phyloP scores from a whole-genome alignment of 345 rosid genomes.

The Schrenkiella parvula region DNA sequence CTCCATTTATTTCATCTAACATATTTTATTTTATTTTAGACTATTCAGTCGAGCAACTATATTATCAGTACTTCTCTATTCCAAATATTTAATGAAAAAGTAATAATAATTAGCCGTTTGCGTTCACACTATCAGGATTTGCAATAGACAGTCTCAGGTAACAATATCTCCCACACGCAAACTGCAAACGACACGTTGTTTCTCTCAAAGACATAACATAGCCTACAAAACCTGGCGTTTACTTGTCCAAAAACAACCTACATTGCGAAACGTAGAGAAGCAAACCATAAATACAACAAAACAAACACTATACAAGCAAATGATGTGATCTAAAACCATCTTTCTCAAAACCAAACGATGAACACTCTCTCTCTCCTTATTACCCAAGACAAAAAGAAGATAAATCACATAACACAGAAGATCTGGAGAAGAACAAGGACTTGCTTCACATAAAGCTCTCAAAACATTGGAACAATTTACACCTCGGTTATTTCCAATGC shows the following conservation, averaged over 20 bases:
- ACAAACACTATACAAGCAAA: constrained; percentile 32
- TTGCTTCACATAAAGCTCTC: constrained; percentile 20
- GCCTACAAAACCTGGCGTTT: constrained; percentile 16
- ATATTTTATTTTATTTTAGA: no score
- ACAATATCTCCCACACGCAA: constrained; percentile 4
- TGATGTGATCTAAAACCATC: constrained; percentile 6
- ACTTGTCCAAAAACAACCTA: constrained; percentile 19
- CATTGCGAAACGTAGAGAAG: constrained; percentile 7
- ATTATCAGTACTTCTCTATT: neutral
- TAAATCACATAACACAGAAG: constrained; percentile 19
- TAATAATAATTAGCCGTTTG: neutral
- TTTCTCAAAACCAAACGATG: constrained; percentile 7
- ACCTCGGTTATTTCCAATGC: constrained; percentile 12
- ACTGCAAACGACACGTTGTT: constrained; percentile 17
- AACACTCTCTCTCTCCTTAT: constrained; percentile 20
- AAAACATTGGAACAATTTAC: constrained; percentile 12
- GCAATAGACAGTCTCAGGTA: neutral
- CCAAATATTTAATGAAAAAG: neutral
- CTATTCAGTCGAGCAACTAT: neutral
- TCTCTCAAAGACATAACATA: neutral
- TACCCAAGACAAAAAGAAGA: constrained; percentile 11
- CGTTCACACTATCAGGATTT: neutral
- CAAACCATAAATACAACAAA: constrained; percentile 1
- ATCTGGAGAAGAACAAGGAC: constrained; percentile 23
- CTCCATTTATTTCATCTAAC: neutral